Evolutionary conservation across 306 rosid species (phyloP).

Genomic region (Cucumis hystrix): DNA sequence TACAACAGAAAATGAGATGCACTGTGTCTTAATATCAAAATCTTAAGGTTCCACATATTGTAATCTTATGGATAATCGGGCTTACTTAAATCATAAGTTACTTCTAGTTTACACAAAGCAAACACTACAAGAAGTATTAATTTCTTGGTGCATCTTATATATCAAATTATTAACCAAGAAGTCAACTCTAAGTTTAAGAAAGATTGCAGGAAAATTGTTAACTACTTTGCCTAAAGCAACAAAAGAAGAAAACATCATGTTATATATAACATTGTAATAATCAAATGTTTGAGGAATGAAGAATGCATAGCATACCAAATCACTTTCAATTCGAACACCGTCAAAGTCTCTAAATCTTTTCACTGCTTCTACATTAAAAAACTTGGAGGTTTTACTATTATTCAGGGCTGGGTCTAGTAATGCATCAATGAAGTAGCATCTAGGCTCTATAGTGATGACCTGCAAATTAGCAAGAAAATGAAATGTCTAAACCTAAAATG

Average conservation of each 20-base stretch:
- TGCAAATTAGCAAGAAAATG: conserved; percentile 9
- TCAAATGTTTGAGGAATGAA: conserved; percentile 8
- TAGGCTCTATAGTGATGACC: conserved; percentile 93
- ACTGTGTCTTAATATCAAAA: no score
- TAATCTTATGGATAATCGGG: no score
- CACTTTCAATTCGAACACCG: conserved; percentile 84
- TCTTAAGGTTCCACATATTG: no score
- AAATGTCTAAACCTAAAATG: background rate
- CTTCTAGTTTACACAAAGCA: no score
- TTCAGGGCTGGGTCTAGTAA: conserved; percentile 47
- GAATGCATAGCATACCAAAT: conserved; percentile 39
- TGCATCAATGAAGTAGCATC: conserved; percentile 90
- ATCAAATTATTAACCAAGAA: no score
- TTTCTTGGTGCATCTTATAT: no score
- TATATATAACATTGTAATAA: background rate
- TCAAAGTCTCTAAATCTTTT: conserved; percentile 52
- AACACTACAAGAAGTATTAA: no score
- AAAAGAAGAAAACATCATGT: background rate
- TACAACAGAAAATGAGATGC: no score
- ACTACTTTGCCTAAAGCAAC: background rate
- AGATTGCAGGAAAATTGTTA: background rate
- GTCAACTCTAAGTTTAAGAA: no score
- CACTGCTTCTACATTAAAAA: conserved; percentile 52
- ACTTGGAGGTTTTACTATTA: conserved; percentile 38
- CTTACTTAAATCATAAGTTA: no score